Base-by-base conservation (phyloP, 2,329 filamentous ascomycete species). In the Trichoderma sp. region DNA sequence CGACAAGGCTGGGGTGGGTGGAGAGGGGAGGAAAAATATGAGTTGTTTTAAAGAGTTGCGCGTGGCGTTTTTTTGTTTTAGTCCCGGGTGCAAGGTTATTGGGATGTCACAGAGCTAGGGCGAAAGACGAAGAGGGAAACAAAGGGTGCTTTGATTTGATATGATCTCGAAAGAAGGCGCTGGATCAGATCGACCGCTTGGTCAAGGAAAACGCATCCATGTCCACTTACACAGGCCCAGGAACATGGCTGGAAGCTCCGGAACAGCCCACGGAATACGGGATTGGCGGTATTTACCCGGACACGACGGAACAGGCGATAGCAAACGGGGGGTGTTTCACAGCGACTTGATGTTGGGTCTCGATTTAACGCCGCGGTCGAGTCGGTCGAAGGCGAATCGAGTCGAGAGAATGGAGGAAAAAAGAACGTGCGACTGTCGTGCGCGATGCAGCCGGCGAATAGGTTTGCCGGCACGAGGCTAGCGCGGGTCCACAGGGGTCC, bases 201-300 rank as follows among this genome's bases (percentile, higher is more conserved):
- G 37, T 25, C 35, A 37, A 64, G n/a, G 19, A 56, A 45, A 22
- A 45, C 13, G 50, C 10, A 35, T n/a, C 45, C 32, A 65, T 29
- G 54, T 53, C 56, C 56, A 70, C 68, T 68, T 66, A 70, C 68
- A 67, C 34, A 69, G 17, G 29, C 69, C 69, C 57, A 45, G 52
- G 48, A 66, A 56, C 69, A 70, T 70, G 52, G 39, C 61, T 64
- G 67, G 67, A 68, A 67, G 66, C 58, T 29, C 58, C 66, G 66
- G 63, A 56, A 65, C 19, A 37, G 58, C 29, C 29, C 29, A 29
- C 52, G 34, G n/a, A 45, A 61, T 25, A 39, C 54, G 54, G 35
- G 10, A 13, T 32, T 27, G 48, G 32, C 34, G 59, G 39, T 45
- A 52, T 53, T 63, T 53, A 53, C 7, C 59, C 59, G 59, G 59